phyloP scores from a whole-genome alignment of 441 rosid genomes.

The Omphalea diandra region DNA sequence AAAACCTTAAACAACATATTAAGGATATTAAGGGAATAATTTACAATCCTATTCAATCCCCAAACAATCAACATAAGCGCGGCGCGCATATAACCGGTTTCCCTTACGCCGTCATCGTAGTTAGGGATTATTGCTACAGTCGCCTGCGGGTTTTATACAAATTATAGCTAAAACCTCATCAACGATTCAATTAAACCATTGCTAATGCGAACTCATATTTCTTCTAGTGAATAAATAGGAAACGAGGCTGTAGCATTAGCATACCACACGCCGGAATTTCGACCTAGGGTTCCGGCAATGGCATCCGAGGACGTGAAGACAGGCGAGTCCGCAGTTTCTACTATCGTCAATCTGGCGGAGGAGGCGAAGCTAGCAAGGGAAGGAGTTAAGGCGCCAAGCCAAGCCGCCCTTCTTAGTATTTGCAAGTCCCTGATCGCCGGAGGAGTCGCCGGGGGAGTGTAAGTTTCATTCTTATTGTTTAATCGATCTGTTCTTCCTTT shows the following conservation, averaged over 20 bases:
- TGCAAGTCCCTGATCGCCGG: conserved; percentile 96
- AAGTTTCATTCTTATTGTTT: conserved; percentile 25
- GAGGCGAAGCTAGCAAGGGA: conserved; percentile 92
- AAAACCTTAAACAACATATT: too few relatives aligned
- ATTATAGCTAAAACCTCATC: too few relatives aligned
- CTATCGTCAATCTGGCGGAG: conserved; percentile 88
- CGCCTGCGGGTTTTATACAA: too few relatives aligned
- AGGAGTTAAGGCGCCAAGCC: conserved; percentile 82
- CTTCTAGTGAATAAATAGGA: neutral
- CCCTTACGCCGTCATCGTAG: too few relatives aligned
- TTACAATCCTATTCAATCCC: too few relatives aligned
- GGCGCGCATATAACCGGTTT: too few relatives aligned
- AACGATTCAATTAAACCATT: neutral
- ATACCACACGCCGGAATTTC: conserved; percentile 25
- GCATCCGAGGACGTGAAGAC: conserved; percentile 96
- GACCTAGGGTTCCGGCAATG: conserved; percentile 41
- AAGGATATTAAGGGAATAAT: too few relatives aligned
- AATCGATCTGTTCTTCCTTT: neutral
- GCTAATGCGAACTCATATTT: conserved; percentile 12
- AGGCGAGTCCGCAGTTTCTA: conserved; percentile 75
- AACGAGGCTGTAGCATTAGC: conserved; percentile 10
- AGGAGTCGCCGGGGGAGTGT: conserved; percentile 99
- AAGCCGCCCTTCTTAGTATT: conserved; percentile 71
- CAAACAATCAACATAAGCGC: too few relatives aligned
- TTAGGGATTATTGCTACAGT: too few relatives aligned